Evolutionary conservation across 2,329 filamentous ascomycete species (phyloP).

Genomic region (Leptographium galeiforme): DNA sequence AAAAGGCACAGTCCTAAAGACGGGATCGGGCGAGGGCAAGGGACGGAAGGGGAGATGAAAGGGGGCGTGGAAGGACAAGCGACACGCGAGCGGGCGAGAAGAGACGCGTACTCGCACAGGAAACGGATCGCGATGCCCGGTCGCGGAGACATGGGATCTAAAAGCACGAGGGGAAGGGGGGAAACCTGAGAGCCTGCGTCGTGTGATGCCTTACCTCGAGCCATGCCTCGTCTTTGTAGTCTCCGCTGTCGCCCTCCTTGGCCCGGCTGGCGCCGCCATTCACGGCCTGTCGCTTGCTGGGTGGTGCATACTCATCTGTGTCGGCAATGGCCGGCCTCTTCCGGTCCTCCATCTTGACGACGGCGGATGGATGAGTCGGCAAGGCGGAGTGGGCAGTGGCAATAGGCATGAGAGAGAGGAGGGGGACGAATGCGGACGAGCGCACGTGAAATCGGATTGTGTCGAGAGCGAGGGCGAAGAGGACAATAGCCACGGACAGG

Average conservation of each 20-base stretch:
- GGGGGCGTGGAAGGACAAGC: not conserved
- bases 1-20: not conserved
- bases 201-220: conserved; percentile 46
- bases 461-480: not conserved
- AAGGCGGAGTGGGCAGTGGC: conserved; percentile 57
- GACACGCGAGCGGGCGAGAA: not conserved
- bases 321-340: conserved; percentile 81
- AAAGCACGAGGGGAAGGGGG: conserved; percentile 2
- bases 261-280: conserved; percentile 56
- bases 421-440: conserved; percentile 13
- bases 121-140: not conserved
- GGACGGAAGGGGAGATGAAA: not conserved
- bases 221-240: conserved; percentile 47
- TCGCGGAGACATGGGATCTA: not conserved
- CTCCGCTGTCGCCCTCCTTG: conserved; percentile 34
- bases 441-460: conserved; percentile 17
- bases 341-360: conserved; percentile 98
- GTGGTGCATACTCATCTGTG: conserved; percentile 72
- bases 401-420: conserved; percentile 68
- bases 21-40: not conserved
- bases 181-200: conserved; percentile 7
- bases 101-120: not conserved
- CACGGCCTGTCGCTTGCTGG: conserved; percentile 80
- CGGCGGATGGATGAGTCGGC: conserved; percentile 60
- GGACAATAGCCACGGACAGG: conserved; percentile 2